A percentile compares a stretch with the other conserved stretches of the same genome.
Evolutionary conservation across 306 rosid species (phyloP).

Genomic region (Trifolium dubium): DNA sequence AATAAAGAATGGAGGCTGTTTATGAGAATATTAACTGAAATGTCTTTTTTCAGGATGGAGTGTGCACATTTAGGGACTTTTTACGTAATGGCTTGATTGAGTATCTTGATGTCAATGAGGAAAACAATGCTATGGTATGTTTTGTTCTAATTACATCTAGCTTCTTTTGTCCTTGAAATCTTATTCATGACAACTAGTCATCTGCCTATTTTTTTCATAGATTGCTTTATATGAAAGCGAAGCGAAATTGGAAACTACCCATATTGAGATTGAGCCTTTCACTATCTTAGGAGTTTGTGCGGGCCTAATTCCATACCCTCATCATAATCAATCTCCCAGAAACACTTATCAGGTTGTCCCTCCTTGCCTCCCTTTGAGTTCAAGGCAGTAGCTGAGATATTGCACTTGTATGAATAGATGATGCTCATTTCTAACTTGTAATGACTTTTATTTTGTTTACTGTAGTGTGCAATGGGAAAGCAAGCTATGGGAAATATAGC

Average conservation of each 20-base stretch:
- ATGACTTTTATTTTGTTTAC: slow-evolving; percentile 32
- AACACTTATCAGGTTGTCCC: slow-evolving; percentile 86
- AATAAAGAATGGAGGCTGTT: slow-evolving; percentile 28
- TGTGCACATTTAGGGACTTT: slow-evolving; percentile 79
- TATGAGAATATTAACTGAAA: slow-evolving; percentile 26
- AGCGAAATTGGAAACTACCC: slow-evolving; percentile 73
- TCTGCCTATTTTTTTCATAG: slow-evolving; percentile 46
- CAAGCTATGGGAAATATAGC: slow-evolving; percentile 99
- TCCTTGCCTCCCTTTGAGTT: background rate
- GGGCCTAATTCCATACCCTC: slow-evolving; percentile 95
- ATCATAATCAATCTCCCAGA: slow-evolving; percentile 99
- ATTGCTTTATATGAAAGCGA: slow-evolving; percentile 90
- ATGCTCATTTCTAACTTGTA: slow-evolving; percentile 33
- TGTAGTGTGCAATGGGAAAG: slow-evolving; percentile 97
- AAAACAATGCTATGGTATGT: slow-evolving; percentile 91
- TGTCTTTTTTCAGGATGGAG: slow-evolving; percentile 76
- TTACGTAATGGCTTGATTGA: slow-evolving; percentile 87
- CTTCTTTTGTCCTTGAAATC: slow-evolving; percentile 28
- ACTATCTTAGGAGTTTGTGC: slow-evolving; percentile 91
- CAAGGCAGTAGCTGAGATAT: background rate
- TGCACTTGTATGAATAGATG: slow-evolving; percentile 8
- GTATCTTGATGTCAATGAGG: slow-evolving; percentile 97
- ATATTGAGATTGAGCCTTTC: slow-evolving; percentile 92
- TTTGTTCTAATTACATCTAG: slow-evolving; percentile 33
- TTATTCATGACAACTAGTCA: slow-evolving; percentile 12